Evolutionary conservation across 2,329 filamentous ascomycete genomes (phyloP).

Genomic region (Sporothrix globosa): DNA sequence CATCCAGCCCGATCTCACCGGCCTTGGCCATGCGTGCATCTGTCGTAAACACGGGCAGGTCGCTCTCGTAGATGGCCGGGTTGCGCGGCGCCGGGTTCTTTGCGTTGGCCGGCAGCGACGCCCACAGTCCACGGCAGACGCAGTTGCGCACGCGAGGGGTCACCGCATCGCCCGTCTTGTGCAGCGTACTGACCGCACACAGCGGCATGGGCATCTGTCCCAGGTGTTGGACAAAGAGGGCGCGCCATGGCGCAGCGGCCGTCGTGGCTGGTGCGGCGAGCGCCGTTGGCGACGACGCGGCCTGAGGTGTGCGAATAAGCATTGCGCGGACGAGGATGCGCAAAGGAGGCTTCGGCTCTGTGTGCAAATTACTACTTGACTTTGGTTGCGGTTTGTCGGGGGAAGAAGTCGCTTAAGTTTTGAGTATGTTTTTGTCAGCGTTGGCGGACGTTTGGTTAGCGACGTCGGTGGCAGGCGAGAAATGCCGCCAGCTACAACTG

Average conservation of each 20-base stretch:
- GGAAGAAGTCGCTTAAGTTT: not conserved
- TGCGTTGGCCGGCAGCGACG: slow-evolving; percentile 69
- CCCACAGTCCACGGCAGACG: slow-evolving; percentile 85
- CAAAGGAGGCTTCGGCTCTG: too few relatives aligned
- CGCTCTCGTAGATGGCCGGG: slow-evolving; percentile 68
- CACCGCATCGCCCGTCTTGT: slow-evolving; percentile 43
- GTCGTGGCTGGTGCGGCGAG: slow-evolving; percentile 28
- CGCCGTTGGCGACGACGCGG: slow-evolving; percentile 19
- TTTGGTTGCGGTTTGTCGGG: not conserved
- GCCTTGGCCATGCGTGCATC: slow-evolving; percentile 87
- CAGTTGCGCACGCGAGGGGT: slow-evolving; percentile 72
- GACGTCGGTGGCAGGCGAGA: slow-evolving; percentile 10
- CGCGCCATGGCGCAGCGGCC: slow-evolving; percentile 57
- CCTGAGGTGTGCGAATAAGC: slow-evolving; percentile 30
- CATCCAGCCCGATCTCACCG: slow-evolving; percentile 66
- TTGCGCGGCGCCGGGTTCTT: slow-evolving; percentile 75
- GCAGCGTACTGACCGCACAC: slow-evolving; percentile 58
- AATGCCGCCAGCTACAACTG: not conserved
- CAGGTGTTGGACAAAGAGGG: slow-evolving; percentile 56
- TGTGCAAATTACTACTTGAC: not conserved
- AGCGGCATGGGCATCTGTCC: slow-evolving; percentile 52
- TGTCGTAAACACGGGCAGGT: slow-evolving; percentile 82
- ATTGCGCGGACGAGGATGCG: slow-evolving; percentile 1
- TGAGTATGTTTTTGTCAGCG: not conserved
- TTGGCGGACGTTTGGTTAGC: not conserved